Base-by-base conservation (phyloP, 1,284 basidiomycete genomes). In the Gomphus bonarii region DNA sequence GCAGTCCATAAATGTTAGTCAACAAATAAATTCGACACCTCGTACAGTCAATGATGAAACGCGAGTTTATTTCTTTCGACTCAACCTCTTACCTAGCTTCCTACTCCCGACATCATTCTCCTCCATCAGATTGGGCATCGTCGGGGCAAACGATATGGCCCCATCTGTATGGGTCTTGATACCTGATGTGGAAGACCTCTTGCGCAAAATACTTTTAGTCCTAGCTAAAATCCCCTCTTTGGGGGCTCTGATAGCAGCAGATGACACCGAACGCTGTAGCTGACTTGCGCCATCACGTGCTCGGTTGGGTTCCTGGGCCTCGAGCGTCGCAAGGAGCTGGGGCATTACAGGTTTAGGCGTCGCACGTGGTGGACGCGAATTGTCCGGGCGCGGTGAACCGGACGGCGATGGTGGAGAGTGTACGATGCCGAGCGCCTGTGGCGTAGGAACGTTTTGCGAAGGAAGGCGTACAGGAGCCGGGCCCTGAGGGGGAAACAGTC, bases 261-360 rank as follows among this genome's bases (percentile, higher is more conserved):
- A 40, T 1, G 55, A 51, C 33, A 42, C 31, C 14, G 55, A 51
- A 3, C 55, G 55, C 33, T 50, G 47, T 16, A 57, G 40, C 28
- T 38, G 36, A 6, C 44, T 36, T n/a, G 38, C n/a, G 11, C 22
- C 36, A 22, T n/a, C 40, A 5, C 40, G 36, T 22, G 33, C 36
- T 6, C 14, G 20, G n/a, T 50, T 50, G n/a, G 22, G 20, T 12
- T 50, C 36, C n/a, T 57, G 28, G 9, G 18, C 40, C 7, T 11
- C 54, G 16, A 25, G 48, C n/a, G 52, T 38, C 16, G 33, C 55
- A 30, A 57, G 36, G 6, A 43, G 30, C 36, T 10, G 55, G 2
- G 55, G 55, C 55, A 57, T 57, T n/a, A 57, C 47, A 10, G 55
- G 55, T 44, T 40, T 57, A 4, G 55, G 55, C 20, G 55, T 57